phyloP scores from a whole-genome alignment of 768 basidiomycete species.

The Naematelia encephala region DNA sequence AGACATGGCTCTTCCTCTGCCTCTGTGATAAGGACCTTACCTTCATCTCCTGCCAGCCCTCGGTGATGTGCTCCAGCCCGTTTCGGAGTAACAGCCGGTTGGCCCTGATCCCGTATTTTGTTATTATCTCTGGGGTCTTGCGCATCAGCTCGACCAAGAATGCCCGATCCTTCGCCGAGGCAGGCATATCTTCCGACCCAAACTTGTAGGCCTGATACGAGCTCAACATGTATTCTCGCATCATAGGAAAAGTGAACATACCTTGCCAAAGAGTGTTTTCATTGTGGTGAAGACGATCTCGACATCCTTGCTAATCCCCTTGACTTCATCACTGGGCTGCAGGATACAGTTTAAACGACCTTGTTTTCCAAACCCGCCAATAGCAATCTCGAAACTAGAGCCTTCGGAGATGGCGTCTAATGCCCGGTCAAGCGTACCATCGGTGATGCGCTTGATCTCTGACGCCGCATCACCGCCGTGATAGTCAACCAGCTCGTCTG shows the following conservation, averaged over 20 bases:
- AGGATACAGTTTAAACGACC: constrained; percentile 27
- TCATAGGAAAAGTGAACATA: background rate
- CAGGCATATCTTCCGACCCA: constrained; percentile 19
- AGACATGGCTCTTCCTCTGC: background rate
- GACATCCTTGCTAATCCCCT: constrained; percentile 20
- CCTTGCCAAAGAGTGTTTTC: constrained; percentile 35
- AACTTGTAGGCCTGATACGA: constrained; percentile 35
- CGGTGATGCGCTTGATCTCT: constrained; percentile 37
- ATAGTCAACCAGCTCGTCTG: constrained; percentile 55
- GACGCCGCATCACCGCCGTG: constrained; percentile 26
- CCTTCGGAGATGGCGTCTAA: constrained; percentile 36
- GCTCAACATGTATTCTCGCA: background rate
- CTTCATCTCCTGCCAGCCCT: constrained; percentile 30
- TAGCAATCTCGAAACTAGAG: constrained; percentile 25
- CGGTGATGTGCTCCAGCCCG: constrained; percentile 41
- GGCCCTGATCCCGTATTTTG: constrained; percentile 30
- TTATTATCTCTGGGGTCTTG: constrained; percentile 21
- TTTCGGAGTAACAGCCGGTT: constrained; percentile 38
- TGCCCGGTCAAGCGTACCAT: constrained; percentile 16
- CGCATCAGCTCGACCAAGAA: constrained; percentile 19
- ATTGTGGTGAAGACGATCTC: constrained; percentile 23
- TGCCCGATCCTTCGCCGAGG: constrained; percentile 21
- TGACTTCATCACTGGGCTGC: constrained; percentile 16
- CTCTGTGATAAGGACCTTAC: constrained; percentile 2
- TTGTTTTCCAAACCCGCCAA: constrained; percentile 21